Evolutionary conservation across 1,284 basidiomycete genomes (phyloP), one percentile per base, ranked within the genome.

Genomic region (Boletellus dicymbophilus): DNA sequence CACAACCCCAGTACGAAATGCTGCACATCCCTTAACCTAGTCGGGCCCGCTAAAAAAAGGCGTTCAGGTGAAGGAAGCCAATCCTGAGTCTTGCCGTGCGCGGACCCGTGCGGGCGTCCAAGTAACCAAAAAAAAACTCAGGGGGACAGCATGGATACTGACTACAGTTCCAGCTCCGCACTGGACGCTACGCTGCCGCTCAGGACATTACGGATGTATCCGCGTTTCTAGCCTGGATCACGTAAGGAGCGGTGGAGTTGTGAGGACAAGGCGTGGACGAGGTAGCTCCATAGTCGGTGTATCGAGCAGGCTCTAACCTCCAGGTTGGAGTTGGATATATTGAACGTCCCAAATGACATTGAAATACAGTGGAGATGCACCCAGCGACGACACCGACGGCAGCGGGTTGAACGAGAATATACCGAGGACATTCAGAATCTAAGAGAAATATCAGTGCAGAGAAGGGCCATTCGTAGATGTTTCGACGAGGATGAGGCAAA

Each of bases 61-160:
- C 44, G 31, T 69, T 67, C 2, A 49, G 65, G 36, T 66, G 66
- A 45, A 66, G 67, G 54, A 69, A 63, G 52, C 70, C 65, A 37
- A 66, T 48, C 56, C 66, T 56, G n/a, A 57, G 67, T 69, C 30
- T 70, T 46, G 9, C 65, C 65, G 55, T 70, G 65, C 54, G 54
- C 63, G 56, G 52, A 66, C 61, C 69, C 65, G 57, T 63, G 55
- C 59, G 61, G 65, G 52, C 8, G 63, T 56, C 54, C 66, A 48
- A 39, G 51, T 57, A 53, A 59, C 51, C n/a, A n/a, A n/a, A n/a
- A 49, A 67, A 70, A 21, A 53, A 70, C 25, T 65, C 63, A 48
- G 64, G 55, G 52, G 55, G 46, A 39, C 53, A 49, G 49, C 50
- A 37, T 43, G 49, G 41, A 40, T 10, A 56, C 56, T 54, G 47